A percentile compares a stretch with the other conserved stretches of the same genome.
Conservation (phyloP, 1,284 basidiomycete genomes). For the Cutaneotrichosporon sp. region DNA sequence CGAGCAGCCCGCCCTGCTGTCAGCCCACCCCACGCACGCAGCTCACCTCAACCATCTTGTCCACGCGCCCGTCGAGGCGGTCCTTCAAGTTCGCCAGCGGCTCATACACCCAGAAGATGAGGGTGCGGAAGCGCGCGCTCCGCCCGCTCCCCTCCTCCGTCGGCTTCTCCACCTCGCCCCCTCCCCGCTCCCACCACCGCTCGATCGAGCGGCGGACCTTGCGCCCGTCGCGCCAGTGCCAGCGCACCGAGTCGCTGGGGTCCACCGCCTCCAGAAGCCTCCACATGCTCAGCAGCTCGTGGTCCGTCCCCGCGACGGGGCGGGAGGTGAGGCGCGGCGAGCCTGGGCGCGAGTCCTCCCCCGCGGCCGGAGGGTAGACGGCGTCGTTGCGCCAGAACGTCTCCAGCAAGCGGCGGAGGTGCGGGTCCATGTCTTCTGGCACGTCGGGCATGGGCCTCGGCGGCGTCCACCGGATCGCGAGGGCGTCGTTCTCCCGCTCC, state of each 20-base stretch:
- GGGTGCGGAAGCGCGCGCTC: constrained; percentile 61
- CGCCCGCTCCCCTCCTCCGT: constrained; percentile 53
- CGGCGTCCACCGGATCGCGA: constrained; percentile 34
- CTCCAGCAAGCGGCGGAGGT: constrained; percentile 34
- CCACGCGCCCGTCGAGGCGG: constrained; percentile 77
- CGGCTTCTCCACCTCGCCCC: constrained; percentile 57
- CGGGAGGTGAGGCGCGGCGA: constrained; percentile 12
- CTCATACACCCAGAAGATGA: constrained; percentile 92
- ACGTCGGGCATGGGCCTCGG: constrained; percentile 48
- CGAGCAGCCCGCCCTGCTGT: constrained; percentile 71
- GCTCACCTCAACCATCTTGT: constrained; percentile 81
- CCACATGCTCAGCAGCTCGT: constrained; percentile 64
- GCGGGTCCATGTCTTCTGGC: constrained; percentile 29
- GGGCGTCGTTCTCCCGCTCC: constrained; percentile 5
- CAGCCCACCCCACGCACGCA: background rate
- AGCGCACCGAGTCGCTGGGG: constrained; percentile 71
- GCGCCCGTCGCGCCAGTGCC: constrained; percentile 94
- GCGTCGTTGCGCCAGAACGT: constrained; percentile 46
- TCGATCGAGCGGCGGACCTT: constrained; percentile 82
- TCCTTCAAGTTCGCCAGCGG: constrained; percentile 65
- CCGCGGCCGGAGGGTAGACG: constrained; percentile 27
- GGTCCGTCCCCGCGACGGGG: constrained; percentile 58
- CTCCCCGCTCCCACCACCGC: constrained; percentile 74
- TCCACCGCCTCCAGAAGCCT: constrained; percentile 71
- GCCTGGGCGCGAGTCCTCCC: constrained; percentile 7